These are phyloP conservation scores for Protomyces inundatus DNA, from an alignment of 1,139 yeast species.

Conservation along the genomic window DNA sequence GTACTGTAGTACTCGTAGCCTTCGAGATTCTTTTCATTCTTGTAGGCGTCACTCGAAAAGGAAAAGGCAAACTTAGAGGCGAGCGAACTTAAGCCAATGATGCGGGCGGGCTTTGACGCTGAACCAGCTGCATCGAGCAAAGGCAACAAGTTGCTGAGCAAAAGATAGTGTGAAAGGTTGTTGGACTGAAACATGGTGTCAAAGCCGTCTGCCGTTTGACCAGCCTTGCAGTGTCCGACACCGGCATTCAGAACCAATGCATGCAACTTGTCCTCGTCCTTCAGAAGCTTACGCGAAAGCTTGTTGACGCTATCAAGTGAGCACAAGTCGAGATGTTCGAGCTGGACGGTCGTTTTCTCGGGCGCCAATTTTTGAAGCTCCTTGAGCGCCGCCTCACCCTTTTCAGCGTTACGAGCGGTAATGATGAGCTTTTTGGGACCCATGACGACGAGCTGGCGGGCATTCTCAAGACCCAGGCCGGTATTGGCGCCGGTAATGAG, in stretches of 20 bases:
- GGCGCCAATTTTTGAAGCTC: slow-evolving; percentile 5
- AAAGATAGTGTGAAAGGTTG: slow-evolving; percentile 66
- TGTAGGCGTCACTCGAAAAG: slow-evolving; percentile 4
- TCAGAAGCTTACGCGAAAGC: slow-evolving; percentile 27
- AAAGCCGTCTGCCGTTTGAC: slow-evolving; percentile 31
- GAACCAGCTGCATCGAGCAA: slow-evolving; percentile 40
- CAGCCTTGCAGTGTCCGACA: slow-evolving; percentile 14
- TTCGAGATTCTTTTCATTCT: background rate
- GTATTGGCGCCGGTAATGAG: slow-evolving; percentile 31
- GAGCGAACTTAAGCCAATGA: slow-evolving; percentile 8
- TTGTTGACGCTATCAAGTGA: slow-evolving; percentile 40
- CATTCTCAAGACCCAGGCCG: slow-evolving; percentile 31
- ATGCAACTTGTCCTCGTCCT: slow-evolving; percentile 29
- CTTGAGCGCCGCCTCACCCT: slow-evolving; percentile 35
- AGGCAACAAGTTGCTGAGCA: slow-evolving; percentile 59
- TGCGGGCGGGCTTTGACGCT: slow-evolving; percentile 34
- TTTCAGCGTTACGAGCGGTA: slow-evolving; percentile 7
- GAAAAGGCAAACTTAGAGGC: slow-evolving; percentile 16
- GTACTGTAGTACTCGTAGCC: slow-evolving; percentile 4
- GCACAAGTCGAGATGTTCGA: slow-evolving; percentile 29
- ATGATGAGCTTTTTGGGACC: slow-evolving; percentile 21
- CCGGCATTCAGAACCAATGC: slow-evolving; percentile 33
- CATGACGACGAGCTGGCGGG: slow-evolving; percentile 29
- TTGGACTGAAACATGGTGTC: slow-evolving; percentile 68
- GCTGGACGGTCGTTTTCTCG: background rate